These are phyloP conservation scores for Aspergillus niger DNA, from an alignment of 2,329 filamentous ascomycete species.

Conservation along the genomic window DNA sequence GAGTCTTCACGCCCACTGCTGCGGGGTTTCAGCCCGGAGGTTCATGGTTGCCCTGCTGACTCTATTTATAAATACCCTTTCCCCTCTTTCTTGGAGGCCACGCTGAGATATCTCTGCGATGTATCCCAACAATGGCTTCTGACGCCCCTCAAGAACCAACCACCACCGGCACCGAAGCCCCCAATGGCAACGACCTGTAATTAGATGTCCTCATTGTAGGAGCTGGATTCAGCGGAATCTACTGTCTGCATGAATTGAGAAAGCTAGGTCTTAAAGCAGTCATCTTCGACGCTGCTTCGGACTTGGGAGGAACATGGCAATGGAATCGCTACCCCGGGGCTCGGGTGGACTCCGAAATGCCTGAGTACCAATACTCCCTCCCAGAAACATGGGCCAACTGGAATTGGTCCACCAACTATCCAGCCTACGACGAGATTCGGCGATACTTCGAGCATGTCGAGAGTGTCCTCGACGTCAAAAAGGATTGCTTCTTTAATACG, in stretches of 20 bases:
- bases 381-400: slow-evolving; percentile 52
- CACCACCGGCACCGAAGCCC: slow-evolving; percentile 34
- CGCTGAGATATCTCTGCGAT: background rate
- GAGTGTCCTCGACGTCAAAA: slow-evolving; percentile 46
- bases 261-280: slow-evolving; percentile 52
- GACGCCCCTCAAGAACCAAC: background rate
- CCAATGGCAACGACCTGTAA: slow-evolving; percentile 20
- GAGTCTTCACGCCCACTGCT: background rate
- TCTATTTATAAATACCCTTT: background rate
- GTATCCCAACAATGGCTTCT: background rate
- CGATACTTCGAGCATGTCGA: slow-evolving; percentile 53
- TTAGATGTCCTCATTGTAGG: slow-evolving; percentile 30
- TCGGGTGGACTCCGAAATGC: slow-evolving; percentile 56
- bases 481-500: slow-evolving; percentile 49
- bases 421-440: slow-evolving; percentile 41
- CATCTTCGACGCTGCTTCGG: slow-evolving; percentile 57
- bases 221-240: slow-evolving; percentile 43
- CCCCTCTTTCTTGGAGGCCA: background rate
- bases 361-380: slow-evolving; percentile 57
- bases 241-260: slow-evolving; percentile 55
- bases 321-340: slow-evolving; percentile 61
- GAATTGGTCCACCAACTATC: slow-evolving; percentile 44
- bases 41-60: background rate
- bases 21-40: background rate
- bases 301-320: slow-evolving; percentile 57